phyloP scores from a whole-genome alignment of 1,139 yeast genomes.

The Trichomonascaceae sp. region DNA sequence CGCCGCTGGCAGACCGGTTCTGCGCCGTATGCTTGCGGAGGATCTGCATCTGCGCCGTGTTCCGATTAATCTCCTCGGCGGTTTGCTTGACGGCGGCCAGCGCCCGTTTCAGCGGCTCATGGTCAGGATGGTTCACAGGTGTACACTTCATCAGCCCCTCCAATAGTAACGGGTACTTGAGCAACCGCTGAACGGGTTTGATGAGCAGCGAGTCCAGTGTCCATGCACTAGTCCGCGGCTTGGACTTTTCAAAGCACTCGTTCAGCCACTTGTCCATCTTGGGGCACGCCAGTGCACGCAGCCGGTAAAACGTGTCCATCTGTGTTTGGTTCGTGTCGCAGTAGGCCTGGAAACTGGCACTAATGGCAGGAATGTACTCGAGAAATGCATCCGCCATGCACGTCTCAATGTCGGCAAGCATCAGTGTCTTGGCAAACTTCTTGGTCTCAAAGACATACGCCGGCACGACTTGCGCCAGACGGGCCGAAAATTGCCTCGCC shows the following conservation, averaged over 20 bases:
- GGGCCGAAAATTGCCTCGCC: conserved; percentile 18
- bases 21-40: neutral
- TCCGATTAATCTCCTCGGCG: conserved; percentile 20
- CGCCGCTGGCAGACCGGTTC: neutral
- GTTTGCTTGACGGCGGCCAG: conserved; percentile 13
- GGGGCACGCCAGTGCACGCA: conserved; percentile 18
- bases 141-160: conserved; percentile 19
- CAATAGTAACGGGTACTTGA: conserved; percentile 29
- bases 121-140: conserved; percentile 21
- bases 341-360: conserved; percentile 21
- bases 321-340: conserved; percentile 22
- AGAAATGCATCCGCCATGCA: conserved; percentile 23
- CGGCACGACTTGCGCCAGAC: conserved; percentile 17
- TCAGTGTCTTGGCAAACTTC: conserved; percentile 5
- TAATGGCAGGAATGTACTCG: conserved; percentile 21
- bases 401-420: conserved; percentile 18
- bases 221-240: conserved; percentile 27
- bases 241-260: conserved; percentile 18
- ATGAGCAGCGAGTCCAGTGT: conserved; percentile 29
- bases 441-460: conserved; percentile 12
- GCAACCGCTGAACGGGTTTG: conserved; percentile 31
- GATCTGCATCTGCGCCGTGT: conserved; percentile 4
- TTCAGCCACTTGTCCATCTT: conserved; percentile 22
- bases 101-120: conserved; percentile 18
- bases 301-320: conserved; percentile 18